Base-by-base conservation (phyloP, 495 filamentous ascomycete species). In the Neurospora tetraspora region DNA sequence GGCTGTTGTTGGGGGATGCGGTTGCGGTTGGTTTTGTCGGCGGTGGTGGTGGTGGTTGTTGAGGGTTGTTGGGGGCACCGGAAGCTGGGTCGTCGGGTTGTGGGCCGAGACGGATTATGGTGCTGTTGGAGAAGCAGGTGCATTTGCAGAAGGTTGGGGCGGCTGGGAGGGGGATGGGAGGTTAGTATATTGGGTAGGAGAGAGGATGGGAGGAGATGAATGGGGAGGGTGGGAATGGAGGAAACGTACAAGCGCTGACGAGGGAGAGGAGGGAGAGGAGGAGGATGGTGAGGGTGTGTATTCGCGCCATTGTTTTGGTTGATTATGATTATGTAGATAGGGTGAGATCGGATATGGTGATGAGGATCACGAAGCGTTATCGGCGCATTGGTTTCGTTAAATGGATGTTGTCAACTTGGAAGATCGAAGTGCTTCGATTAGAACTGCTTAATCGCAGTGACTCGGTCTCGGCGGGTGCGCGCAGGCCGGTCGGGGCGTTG, bases 91-190 rank as follows among this genome's bases (percentile, higher is more conserved):
- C 71, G 72, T 78, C 71, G 76, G 77, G 73, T 71, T 82, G 76
- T 0, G 84, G 82, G 76, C 88, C 85, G 65, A 94, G 89, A 16
- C 88, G 82, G 78, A 99, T 97, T 74, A 98, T 94, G 72, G 92
- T 97, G 85, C 89, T 93, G 83, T 98, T 97, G 71, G 88, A 88
- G 85, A 92, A 91, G 84, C 96, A 98, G 72, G 92, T 97, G 82
- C 96, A 99, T 91, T 98, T 99, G 89, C 96, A 99, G 84, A 97
- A 98, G 40, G 93, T 92, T 31, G 92, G 92, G 20, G 93, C 79
- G 14, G 82, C 83, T 86, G 71, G 9, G n/a, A 6, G 84, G 69
- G n/a, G 27, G 43, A 70, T 12, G 80, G 42, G n/a, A n/a, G 34
- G 71, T 73, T 74, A 72, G 74, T 70, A 20, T 16, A 20, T 31